Conservation (phyloP, 331 rosid genomes). For the Malus hybrid region DNA sequence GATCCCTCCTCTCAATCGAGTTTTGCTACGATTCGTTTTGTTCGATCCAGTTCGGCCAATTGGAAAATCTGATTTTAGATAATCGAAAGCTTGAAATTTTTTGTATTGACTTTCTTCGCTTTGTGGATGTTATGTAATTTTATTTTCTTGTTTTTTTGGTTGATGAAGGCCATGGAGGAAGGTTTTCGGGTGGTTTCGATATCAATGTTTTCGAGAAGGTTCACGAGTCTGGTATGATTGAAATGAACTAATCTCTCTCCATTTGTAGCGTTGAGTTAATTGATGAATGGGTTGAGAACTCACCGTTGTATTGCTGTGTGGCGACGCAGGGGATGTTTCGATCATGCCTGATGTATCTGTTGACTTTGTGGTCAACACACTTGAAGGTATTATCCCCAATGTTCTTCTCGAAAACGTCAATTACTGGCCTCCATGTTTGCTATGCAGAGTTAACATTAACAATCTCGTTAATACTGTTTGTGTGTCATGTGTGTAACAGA, state of each 20-base stretch:
- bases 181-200: slow-evolving; percentile 95
- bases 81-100: neutral
- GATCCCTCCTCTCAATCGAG: neutral
- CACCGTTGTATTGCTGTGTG: slow-evolving; percentile 5
- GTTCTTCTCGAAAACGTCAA: neutral
- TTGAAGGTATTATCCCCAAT: slow-evolving; percentile 51
- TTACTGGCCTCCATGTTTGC: neutral
- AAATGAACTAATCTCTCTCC: neutral
- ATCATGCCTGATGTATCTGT: slow-evolving; percentile 80
- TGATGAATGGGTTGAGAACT: neutral
- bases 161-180: slow-evolving; percentile 68
- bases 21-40: neutral
- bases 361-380: slow-evolving; percentile 64
- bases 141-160: neutral
- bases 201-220: slow-evolving; percentile 80
- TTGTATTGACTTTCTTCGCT: neutral
- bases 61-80: neutral
- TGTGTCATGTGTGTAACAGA: slow-evolving; percentile 31
- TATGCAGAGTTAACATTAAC: neutral
- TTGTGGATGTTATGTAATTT: neutral
- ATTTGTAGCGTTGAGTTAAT: neutral
- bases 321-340: slow-evolving; percentile 56
- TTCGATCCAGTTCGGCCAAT: neutral
- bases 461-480: neutral
- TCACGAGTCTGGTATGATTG: slow-evolving; percentile 67